Conservation (phyloP, 2,329 filamentous ascomycete species). For the Coniochaeta sp. region DNA sequence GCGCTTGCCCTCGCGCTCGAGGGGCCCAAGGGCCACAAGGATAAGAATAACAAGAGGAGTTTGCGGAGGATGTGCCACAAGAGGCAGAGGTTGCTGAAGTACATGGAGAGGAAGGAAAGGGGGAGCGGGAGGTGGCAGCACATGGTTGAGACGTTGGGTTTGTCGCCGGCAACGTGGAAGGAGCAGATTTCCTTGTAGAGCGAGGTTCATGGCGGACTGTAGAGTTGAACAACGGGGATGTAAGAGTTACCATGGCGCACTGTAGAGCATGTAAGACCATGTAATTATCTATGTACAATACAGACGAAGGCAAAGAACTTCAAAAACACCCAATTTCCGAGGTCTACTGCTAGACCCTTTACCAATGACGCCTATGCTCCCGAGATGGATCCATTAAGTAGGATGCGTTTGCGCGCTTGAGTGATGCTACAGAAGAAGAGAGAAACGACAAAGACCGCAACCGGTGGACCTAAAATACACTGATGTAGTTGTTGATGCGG, state of each 20-base stretch:
- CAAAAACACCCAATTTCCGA: not conserved
- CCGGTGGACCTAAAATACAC: slow-evolving; percentile 63
- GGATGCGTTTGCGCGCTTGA: slow-evolving; percentile 1
- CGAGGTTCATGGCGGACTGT: not conserved
- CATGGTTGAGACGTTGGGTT: slow-evolving; percentile 73
- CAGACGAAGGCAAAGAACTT: slow-evolving; percentile 16
- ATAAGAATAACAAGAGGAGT: slow-evolving; percentile 93
- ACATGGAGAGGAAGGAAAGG: slow-evolving; percentile 82
- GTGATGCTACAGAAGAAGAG: not conserved
- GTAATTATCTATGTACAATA: slow-evolving; percentile 45
- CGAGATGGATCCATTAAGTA: not conserved
- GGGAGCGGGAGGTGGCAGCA: slow-evolving; percentile 87
- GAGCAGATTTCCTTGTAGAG: slow-evolving; percentile 70
- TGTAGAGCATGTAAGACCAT: slow-evolving; percentile 32
- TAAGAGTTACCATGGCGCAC: too few relatives aligned
- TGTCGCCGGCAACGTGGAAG: slow-evolving; percentile 85
- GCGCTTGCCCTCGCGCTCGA: slow-evolving; percentile 67
- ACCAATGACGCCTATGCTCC: slow-evolving; percentile 1
- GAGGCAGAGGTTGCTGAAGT: slow-evolving; percentile 80
- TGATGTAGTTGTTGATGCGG: slow-evolving; percentile 97
- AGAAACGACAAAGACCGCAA: not conserved
- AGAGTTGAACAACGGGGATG: too few relatives aligned
- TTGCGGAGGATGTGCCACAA: slow-evolving; percentile 78
- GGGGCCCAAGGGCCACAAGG: slow-evolving; percentile 62
- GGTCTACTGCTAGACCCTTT: not conserved